Evolutionary conservation across 768 basidiomycete species (phyloP), one percentile per base, ranked within the genome.

Genomic region (Serendipita indica): DNA sequence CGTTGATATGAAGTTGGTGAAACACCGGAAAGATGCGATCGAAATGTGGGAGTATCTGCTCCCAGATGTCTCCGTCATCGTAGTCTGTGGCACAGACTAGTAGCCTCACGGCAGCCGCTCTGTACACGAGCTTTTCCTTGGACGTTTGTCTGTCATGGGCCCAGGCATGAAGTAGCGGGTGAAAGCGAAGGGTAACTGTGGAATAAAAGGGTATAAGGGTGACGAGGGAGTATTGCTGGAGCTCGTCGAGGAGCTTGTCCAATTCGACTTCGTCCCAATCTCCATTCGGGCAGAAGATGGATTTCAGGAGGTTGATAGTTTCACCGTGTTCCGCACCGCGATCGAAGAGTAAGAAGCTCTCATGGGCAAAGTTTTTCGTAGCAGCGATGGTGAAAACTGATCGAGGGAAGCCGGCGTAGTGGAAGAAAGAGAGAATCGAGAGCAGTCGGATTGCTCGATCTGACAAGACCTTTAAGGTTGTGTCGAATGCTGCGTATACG

Each of bases 401-500:
- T 10, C 22, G 20, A 7, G 49, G 49, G 22, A 54, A 5, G 30
- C 30, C n/a, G 49, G 12, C n/a, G 30, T 27, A 54, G 49, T 54
- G 49, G 49, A 54, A 54, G 30, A 54, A 54, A 28, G 49, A 54
- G 10, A 54, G 30, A 7, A 54, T 54, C 7, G 20, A 3, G 49
- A 54, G 49, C 7, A 54, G 30, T 10, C 30, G n/a, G 10, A 16
- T 18, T 27, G 49, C 49, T 27, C 49, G 22, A 4, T 7, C 5
- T 27, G 49, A 20, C 7, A 54, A 22, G 30, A 54, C 49, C 10
- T 27, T 20, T 4, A 54, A 10, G 16, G 49, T 54, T 25, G 49
- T 54, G 10, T 54, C 49, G 49, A 54, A 54, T 20, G 49, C 49
- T 20, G 49, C 49, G n/a, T 54, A 54, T 25, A 32, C 49, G n/a